Conservation (phyloP, 1,284 basidiomycete genomes). For the Singerocomus inundabilis region DNA sequence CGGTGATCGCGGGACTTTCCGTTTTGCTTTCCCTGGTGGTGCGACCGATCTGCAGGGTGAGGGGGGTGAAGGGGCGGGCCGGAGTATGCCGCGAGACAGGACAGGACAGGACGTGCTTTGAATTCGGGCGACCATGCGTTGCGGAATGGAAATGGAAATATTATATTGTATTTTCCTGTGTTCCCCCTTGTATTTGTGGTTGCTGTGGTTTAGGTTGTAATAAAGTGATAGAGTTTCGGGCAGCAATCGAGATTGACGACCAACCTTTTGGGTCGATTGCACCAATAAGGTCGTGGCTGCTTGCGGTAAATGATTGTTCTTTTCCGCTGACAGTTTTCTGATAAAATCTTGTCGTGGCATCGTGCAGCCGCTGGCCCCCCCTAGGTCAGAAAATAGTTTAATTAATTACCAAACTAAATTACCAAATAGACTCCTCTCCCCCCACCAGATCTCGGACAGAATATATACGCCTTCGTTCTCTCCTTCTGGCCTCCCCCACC, state of each 20-base stretch:
- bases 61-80: conserved; percentile 8
- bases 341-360: conserved; percentile 21
- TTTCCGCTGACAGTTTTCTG: conserved; percentile 26
- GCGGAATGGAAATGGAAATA: too few relatives aligned
- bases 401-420: conserved; percentile 41
- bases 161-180: conserved; percentile 1
- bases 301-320: conserved; percentile 30
- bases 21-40: conserved; percentile 7
- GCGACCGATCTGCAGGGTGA: conserved; percentile 21
- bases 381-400: conserved; percentile 35
- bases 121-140: neutral
- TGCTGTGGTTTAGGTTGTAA: conserved; percentile 34
- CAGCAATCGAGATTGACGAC: conserved; percentile 39
- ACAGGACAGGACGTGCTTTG: neutral
- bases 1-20: conserved; percentile 34
- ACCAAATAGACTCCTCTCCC: conserved; percentile 25
- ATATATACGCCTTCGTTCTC: conserved; percentile 30
- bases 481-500: conserved; percentile 10
- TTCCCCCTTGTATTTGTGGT: conserved; percentile 6
- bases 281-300: conserved; percentile 36
- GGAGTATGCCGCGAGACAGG: conserved; percentile 22
- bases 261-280: conserved; percentile 38
- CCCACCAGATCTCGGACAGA: conserved; percentile 32
- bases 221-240: conserved; percentile 41
- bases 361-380: conserved; percentile 15